phyloP scores from a whole-genome alignment of 345 rosid species.

The Eucalyptus erythrocorys region DNA sequence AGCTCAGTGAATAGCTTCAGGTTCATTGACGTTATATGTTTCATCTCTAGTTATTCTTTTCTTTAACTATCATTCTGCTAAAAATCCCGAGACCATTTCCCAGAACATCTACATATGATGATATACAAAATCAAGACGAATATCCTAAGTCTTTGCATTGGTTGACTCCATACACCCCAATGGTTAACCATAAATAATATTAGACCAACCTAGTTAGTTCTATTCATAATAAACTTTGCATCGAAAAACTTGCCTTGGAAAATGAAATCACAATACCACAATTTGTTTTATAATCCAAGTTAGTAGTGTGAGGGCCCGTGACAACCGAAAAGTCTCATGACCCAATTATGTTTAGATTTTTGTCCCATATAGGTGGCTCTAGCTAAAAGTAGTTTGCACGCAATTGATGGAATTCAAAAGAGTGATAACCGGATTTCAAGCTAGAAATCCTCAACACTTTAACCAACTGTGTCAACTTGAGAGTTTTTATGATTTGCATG shows the following conservation, averaged over 20 bases:
- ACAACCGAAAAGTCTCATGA: too few relatives aligned
- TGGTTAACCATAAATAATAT: neutral
- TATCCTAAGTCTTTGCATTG: neutral
- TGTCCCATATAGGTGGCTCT: accelerated
- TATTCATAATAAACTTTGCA: too few relatives aligned
- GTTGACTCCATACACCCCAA: neutral
- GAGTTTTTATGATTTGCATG: too few relatives aligned
- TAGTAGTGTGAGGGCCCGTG: accelerated
- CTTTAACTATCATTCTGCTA: neutral
- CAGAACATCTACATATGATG: neutral
- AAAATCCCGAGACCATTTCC: neutral
- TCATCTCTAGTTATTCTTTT: neutral
- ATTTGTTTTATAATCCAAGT: too few relatives aligned
- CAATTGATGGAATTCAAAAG: neutral
- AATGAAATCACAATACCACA: too few relatives aligned
- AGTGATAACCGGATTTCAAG: accelerated
- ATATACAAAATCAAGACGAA: neutral
- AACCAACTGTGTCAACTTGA: accelerated
- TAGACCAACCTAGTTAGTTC: neutral
- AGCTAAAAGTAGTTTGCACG: neutral
- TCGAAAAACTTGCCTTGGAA: too few relatives aligned
- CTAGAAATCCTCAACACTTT: too few relatives aligned
- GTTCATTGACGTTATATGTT: neutral
- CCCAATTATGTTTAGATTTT: neutral
- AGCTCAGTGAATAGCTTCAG: too few relatives aligned